phyloP scores from a whole-genome alignment of 345 rosid species.

The Rhizophora mangle region DNA sequence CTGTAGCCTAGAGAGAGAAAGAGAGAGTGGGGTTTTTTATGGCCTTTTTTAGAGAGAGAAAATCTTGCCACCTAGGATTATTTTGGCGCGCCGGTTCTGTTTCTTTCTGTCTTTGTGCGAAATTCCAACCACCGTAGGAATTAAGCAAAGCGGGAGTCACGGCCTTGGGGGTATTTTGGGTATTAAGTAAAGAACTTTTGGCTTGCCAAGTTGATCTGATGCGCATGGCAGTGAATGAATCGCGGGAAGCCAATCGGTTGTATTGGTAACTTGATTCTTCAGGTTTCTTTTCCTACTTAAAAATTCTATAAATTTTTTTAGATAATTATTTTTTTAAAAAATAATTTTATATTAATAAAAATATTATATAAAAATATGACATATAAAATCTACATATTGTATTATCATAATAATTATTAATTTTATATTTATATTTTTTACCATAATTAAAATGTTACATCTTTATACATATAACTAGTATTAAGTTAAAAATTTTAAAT shows the following conservation, averaged over 20 bases:
- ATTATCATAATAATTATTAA: not conserved
- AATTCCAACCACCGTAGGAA: too few species aligned
- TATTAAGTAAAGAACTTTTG: not conserved
- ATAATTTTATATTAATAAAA: not conserved
- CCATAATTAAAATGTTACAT: too few species aligned
- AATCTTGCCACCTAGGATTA: slow-evolving; percentile 11
- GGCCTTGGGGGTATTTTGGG: not conserved
- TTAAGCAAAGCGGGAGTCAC: not conserved
- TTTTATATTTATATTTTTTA: not conserved
- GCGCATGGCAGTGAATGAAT: not conserved
- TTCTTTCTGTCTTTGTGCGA: not conserved
- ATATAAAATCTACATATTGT: not conserved
- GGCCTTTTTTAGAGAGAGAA: not conserved
- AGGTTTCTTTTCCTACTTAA: not conserved
- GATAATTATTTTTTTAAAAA: not conserved
- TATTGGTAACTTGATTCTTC: not conserved
- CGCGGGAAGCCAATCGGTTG: slow-evolving; percentile 8
- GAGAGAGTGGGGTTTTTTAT: not conserved
- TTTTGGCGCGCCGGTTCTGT: slow-evolving; percentile 20
- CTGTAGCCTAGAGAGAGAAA: slow-evolving; percentile 7
- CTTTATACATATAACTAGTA: too few species aligned
- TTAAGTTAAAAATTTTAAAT: too few species aligned
- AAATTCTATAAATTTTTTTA: not conserved
- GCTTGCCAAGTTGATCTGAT: not conserved
- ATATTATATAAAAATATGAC: too few species aligned